Evolutionary conservation across 2,329 filamentous ascomycete species (phyloP), one percentile per base, ranked within the genome.

Genomic region (Hypoxylon sp.): DNA sequence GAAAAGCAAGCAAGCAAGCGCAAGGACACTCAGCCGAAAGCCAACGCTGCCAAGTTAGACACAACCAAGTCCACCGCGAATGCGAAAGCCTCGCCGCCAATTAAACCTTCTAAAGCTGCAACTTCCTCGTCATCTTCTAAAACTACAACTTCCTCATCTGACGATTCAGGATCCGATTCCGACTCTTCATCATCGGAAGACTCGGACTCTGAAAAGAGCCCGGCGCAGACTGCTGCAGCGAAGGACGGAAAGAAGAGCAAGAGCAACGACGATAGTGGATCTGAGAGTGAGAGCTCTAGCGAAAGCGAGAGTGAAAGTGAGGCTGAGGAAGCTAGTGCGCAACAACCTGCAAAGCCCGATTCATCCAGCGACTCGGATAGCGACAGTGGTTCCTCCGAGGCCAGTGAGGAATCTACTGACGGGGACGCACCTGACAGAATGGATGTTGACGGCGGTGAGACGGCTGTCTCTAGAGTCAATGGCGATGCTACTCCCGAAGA

Each of bases 1-100:
- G 74, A 64, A n/a, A 74, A 72, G 65, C 63, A 64, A 46, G 71
- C 74, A 30, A 77, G 64, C 38, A 79, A 77, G 68, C 74, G 68
- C 9, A 79, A 78, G 46, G 66, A 68, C 32, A 41, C 60, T 28
- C 50, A 79, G 34, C 51, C 65, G 4, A 73, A 70, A 32, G 55
- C 72, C 25, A 75, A 73, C 13, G 65, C 50, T n/a, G 60, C 60
- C 11, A 70, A 66, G 38, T 50, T 72, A 3, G 65, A 66, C 36
- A 67, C 63, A 11, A 50, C 60, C 10, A 72, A 75, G 48, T 32
- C 67, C 14, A 50, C 28, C 13, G 11, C 73, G 17, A 76, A 75
- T 30, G 52, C 63, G 38, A 73, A 34, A 11, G 21, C 30, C 14
- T 56, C 70, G 6, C 14, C 69, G 21, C 70, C 70, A 56, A 17